Percentiles rank a stretch among this genome's conserved stretches.
Conservation (phyloP, 192 early-diverging fungal species). For the Dissophora ornata region DNA sequence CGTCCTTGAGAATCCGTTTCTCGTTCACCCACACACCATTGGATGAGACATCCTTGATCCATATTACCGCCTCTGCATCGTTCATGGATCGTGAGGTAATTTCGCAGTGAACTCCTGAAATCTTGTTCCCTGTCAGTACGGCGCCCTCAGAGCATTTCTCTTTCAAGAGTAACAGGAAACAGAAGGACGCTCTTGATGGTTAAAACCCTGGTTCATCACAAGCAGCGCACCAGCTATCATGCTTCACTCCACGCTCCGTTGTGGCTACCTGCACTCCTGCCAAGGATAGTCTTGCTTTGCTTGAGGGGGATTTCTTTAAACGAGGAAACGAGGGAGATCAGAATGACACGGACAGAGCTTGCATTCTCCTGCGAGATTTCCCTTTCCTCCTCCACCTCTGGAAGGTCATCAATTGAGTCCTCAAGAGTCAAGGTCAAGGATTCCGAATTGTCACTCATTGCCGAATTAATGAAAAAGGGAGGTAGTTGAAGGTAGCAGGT, state of each 20-base stretch:
- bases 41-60: constrained; percentile 39
- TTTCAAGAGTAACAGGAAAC: not conserved
- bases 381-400: constrained; percentile 7
- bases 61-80: constrained; percentile 21
- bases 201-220: no score
- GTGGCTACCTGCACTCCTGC: constrained; percentile 16
- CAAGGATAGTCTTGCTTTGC: constrained; percentile 24
- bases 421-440: constrained; percentile 11
- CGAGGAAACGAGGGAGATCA: constrained; percentile 4
- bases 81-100: constrained; percentile 25
- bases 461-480: not conserved
- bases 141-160: constrained; percentile 34
- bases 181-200: no score
- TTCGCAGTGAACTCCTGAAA: constrained; percentile 28
- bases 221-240: no score
- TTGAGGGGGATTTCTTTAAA: constrained; percentile 3
- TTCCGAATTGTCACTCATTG: constrained; percentile 7
- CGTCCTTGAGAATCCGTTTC: constrained; percentile 20
- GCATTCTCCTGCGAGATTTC: no score
- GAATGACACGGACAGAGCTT: not conserved
- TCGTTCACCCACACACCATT: constrained; percentile 51
- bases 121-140: not conserved
- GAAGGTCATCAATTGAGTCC: constrained; percentile 20
- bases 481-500: no score
- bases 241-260: no score